Evolutionary conservation across 2,329 filamentous ascomycete genomes (phyloP), one percentile per base, ranked within the genome.

Genomic region (Zymoseptoria passerinii): DNA sequence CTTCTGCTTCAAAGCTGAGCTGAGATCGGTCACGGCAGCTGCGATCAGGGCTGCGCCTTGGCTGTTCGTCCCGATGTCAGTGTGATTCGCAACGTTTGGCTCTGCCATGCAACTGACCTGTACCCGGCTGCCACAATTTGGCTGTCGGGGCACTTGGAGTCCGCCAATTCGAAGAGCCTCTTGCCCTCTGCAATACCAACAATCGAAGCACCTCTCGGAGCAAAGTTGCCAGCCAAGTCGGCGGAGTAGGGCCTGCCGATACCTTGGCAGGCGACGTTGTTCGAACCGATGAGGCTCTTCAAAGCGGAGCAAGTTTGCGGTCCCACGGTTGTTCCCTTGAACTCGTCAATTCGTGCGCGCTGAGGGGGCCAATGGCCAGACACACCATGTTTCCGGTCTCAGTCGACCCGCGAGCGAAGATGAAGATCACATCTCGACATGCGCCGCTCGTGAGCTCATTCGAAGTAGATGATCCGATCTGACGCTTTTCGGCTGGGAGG

Each of bases 371-470:
- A 23, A 44, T 44, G 7, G 48, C 6, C 23, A 44, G n/a, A 52
- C 58, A 9, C 35, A 63, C 81, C 55, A 84, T 78, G 64, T 82
- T 83, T 48, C 80, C 80, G 0, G 61, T 29, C 67, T 83, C 80
- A 5, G 76, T 78, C 6, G 81, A 83, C 7, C 81, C 81, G 13
- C 81, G 77, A n/a, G 81, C 81, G 62, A 81, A 83, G 64, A 84
- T 78, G 58, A 83, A 71, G 8, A 80, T 83, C 60, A 81, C 75
- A 28, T 71, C 65, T 50, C 75, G 75, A 70, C 78, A 80, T 49
- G 56, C 65, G n/a, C 69, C 70, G 27, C 65, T 50, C 35, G 55
- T 29, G 52, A 68, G 59, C 35, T 69, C 64, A 50, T 63, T 63
- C n/a, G 57, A 61, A 27, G 62, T 64, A 27, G 58, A 57, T 8